Conservation (phyloP, 2,329 filamentous ascomycete species). For the Cladophialophora chaetospira region DNA sequence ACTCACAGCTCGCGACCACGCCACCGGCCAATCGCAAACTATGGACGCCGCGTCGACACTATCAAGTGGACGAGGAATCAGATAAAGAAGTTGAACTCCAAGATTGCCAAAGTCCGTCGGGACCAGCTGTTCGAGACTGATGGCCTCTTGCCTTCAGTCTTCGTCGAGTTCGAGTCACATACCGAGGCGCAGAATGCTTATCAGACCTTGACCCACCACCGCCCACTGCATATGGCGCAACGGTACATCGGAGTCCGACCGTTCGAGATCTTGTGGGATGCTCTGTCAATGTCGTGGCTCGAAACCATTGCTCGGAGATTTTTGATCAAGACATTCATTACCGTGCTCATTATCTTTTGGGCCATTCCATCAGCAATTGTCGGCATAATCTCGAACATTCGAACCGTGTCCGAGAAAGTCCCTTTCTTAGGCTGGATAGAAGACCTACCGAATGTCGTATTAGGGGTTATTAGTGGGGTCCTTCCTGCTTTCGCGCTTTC, state of each 20-base stretch:
- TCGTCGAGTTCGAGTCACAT: conserved; percentile 83
- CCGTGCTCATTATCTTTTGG: conserved; percentile 85
- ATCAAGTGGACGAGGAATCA: conserved; percentile 42
- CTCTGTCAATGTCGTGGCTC: conserved; percentile 71
- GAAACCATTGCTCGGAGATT: conserved; percentile 61
- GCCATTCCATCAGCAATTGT: conserved; percentile 74
- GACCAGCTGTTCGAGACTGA: conserved; percentile 32
- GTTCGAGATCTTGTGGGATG: conserved; percentile 80
- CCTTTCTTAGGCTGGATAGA: conserved; percentile 72
- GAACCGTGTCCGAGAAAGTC: conserved; percentile 57
- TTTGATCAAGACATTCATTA: conserved; percentile 68
- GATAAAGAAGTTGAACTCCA: conserved; percentile 36
- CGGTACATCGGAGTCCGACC: conserved; percentile 81
- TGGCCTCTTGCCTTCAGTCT: conserved; percentile 72
- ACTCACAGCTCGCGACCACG: conserved; percentile 36
- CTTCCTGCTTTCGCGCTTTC: conserved; percentile 77
- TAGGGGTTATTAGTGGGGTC: conserved; percentile 80
- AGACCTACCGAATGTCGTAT: conserved; percentile 66
- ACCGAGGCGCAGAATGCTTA: conserved; percentile 81
- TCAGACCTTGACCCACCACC: conserved; percentile 83
- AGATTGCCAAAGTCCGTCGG: conserved; percentile 38
- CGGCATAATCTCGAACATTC: conserved; percentile 80
- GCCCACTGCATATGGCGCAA: conserved; percentile 83
- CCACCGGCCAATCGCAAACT: conserved; percentile 42
- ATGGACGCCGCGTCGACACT: conserved; percentile 40